Conservation (phyloP, 1,284 basidiomycete species). For the Microbotryum scabiosae region DNA sequence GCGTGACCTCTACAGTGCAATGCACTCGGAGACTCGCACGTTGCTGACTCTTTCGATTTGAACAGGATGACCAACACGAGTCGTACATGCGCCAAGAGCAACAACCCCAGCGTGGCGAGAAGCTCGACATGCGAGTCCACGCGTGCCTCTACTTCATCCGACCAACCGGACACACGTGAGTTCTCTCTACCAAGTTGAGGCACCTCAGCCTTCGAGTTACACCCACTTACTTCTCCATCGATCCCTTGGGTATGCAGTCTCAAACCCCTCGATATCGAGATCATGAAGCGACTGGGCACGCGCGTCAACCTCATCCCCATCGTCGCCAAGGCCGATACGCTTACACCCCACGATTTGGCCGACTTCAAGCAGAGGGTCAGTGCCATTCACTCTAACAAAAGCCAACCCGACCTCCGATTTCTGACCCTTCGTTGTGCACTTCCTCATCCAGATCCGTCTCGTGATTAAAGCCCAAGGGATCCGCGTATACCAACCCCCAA, state of each 20-base stretch:
- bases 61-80: constrained; percentile 90
- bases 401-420: background rate
- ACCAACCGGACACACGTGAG: constrained; percentile 89
- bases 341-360: constrained; percentile 85
- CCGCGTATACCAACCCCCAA: constrained; percentile 84
- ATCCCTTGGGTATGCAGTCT: constrained; percentile 48
- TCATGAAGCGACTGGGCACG: constrained; percentile 94
- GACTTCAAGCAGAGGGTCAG: constrained; percentile 85
- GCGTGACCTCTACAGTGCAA: background rate
- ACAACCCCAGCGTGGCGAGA: constrained; percentile 85
- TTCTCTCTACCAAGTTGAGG: constrained; percentile 20
- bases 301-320: constrained; percentile 97
- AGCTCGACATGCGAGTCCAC: constrained; percentile 91
- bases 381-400: constrained; percentile 25
- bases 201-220: background rate
- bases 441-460: constrained; percentile 62
- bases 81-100: constrained; percentile 99
- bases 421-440: constrained; percentile 11
- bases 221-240: background rate
- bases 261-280: constrained; percentile 97
- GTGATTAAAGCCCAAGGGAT: constrained; percentile 86
- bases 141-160: constrained; percentile 97
- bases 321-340: constrained; percentile 90
- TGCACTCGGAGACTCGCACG: too few relatives aligned
- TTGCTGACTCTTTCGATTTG: too few relatives aligned